Conservation (phyloP, 768 basidiomycete species). For the Amanita rimosa region DNA sequence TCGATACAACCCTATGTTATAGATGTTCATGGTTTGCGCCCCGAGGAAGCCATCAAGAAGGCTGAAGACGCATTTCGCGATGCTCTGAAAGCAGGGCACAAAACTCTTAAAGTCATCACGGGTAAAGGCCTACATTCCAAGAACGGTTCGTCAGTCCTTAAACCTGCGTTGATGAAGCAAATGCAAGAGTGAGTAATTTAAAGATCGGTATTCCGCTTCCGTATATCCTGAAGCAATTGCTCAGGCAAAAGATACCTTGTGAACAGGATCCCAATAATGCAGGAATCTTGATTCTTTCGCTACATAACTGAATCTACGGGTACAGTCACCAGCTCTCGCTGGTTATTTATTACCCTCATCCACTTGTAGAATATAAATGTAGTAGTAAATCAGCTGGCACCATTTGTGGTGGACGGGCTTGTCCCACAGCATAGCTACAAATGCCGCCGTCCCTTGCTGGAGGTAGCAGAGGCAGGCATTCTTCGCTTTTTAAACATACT, state of each 20-base stretch:
- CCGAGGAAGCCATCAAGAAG: conserved; percentile 31
- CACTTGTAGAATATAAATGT: not conserved
- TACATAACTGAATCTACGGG: conserved; percentile 10
- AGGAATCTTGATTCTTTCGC: conserved; percentile 55
- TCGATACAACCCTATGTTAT: conserved; percentile 22
- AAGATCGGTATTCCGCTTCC: not conserved
- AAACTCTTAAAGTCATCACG: conserved; percentile 31
- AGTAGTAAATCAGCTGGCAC: not conserved
- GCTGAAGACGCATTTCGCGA: conserved; percentile 32
- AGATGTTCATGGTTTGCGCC: conserved; percentile 40
- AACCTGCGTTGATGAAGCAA: conserved; percentile 65
- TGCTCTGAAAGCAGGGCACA: conserved; percentile 20
- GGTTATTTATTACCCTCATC: not conserved
- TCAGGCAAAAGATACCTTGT: conserved; percentile 56
- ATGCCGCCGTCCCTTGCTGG: conserved; percentile 19
- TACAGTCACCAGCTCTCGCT: not conserved
- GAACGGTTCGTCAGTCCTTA: conserved; percentile 63
- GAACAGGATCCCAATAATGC: conserved; percentile 63
- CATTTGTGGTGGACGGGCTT: not conserved
- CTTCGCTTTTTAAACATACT: conserved; percentile 24
- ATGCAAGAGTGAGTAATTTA: conserved; percentile 50
- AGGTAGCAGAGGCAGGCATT: conserved; percentile 12
- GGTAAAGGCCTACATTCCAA: conserved; percentile 81
- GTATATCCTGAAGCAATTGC: not conserved
- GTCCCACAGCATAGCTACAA: conserved; percentile 3